Evolutionary conservation across 1,139 yeast genomes (phyloP).

Genomic region (Hyphopichia fennica): DNA sequence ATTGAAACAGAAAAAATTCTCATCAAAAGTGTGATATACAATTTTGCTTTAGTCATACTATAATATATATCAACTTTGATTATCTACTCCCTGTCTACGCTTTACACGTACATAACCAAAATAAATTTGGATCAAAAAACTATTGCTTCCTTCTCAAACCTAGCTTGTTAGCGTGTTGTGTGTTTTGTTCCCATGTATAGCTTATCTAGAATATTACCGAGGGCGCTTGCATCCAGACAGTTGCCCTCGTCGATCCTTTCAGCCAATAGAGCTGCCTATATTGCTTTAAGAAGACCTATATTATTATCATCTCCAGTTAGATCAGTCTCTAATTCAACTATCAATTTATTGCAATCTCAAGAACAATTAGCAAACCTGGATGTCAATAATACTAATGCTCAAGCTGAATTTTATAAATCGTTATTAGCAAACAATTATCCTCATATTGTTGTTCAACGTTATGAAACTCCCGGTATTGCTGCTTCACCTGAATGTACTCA

Average conservation of each 20-base stretch:
- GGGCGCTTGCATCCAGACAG: constrained; percentile 1
- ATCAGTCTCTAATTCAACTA: constrained; percentile 20
- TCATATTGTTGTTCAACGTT: constrained; percentile 87
- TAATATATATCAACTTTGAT: not conserved
- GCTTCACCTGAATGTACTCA: constrained; percentile 74
- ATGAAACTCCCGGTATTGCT: constrained; percentile 89
- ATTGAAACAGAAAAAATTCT: not conserved
- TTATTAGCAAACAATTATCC: constrained; percentile 81
- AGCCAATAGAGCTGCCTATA: constrained; percentile 1
- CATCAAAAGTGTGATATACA: not conserved
- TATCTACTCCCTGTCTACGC: not conserved
- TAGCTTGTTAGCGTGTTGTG: not conserved
- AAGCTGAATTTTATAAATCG: constrained; percentile 77
- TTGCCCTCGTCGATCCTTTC: not conserved
- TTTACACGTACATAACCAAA: not conserved
- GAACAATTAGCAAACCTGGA: constrained; percentile 84
- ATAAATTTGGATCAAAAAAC: not conserved
- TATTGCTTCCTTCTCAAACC: not conserved
- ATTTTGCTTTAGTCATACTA: not conserved
- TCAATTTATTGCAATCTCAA: constrained; percentile 55
- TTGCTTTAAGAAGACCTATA: constrained; percentile 2
- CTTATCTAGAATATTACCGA: constrained; percentile 9
- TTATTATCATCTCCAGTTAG: constrained; percentile 1
- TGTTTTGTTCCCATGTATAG: constrained; percentile 4
- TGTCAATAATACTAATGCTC: constrained; percentile 63